These are phyloP conservation scores for Saccharomyces hybrid DNA, from an alignment of 1,139 yeast species.

Conservation along the genomic window DNA sequence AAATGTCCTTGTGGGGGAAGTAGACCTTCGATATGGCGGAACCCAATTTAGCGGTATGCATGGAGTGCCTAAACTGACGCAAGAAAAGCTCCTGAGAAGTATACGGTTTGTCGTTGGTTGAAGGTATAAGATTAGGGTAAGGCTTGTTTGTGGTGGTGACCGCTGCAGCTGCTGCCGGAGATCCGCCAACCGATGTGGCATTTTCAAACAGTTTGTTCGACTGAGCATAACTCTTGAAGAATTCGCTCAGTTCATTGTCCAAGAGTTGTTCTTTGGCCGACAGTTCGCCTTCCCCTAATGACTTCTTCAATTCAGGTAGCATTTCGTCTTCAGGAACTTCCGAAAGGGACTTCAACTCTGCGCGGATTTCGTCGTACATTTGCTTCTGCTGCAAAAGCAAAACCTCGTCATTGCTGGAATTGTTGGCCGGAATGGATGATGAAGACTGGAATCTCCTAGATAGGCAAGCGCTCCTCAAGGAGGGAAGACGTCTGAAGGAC, in stretches of 20 bases:
- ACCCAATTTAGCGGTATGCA: slow-evolving; percentile 46
- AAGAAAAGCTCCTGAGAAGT: slow-evolving; percentile 68
- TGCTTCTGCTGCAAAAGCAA: slow-evolving; percentile 1
- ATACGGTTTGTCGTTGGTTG: slow-evolving; percentile 42
- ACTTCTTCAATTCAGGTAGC: neutral
- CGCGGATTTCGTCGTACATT: neutral
- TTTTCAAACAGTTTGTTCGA: slow-evolving; percentile 14
- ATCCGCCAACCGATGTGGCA: slow-evolving; percentile 8
- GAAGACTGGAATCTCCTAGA: neutral
- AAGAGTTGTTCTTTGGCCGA: slow-evolving; percentile 25
- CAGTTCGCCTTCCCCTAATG: neutral
- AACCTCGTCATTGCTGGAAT: neutral
- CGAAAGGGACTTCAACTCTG: neutral
- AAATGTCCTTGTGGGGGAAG: slow-evolving; percentile 58
- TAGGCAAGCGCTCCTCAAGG: neutral
- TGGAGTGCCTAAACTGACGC: slow-evolving; percentile 55
- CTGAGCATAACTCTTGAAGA: slow-evolving; percentile 24
- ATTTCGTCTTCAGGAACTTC: neutral
- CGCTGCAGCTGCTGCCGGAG: slow-evolving; percentile 8
- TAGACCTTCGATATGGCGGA: slow-evolving; percentile 55
- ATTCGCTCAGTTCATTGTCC: slow-evolving; percentile 26
- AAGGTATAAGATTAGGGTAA: slow-evolving; percentile 33
- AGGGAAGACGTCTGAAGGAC: neutral
- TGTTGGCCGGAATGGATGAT: neutral
- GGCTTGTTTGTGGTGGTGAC: slow-evolving; percentile 8